Conservation (phyloP, 305 asterid species). For the Salvia sclarea region DNA sequence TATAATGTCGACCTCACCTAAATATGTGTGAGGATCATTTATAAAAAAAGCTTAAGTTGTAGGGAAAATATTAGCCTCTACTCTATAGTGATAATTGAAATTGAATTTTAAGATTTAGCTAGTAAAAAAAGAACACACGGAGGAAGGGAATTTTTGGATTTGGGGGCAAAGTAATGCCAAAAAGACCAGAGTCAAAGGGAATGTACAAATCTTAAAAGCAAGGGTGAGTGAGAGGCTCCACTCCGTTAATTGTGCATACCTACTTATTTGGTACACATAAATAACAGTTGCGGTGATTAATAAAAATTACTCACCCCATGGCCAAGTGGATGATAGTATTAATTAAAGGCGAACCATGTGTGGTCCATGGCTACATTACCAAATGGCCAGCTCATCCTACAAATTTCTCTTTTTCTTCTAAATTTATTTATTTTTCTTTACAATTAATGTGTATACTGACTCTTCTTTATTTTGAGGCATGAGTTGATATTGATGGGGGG, state of each 20-base stretch:
- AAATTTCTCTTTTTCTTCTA: too few species aligned
- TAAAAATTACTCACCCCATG: background rate
- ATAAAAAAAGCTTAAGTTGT: too few species aligned
- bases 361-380: background rate
- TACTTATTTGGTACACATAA: background rate
- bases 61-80: too few species aligned
- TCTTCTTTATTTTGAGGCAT: too few species aligned
- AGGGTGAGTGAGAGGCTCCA: constrained; percentile 30
- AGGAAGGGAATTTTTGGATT: constrained; percentile 24
- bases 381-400: background rate
- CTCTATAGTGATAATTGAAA: too few species aligned
- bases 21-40: too few species aligned
- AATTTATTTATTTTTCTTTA: too few species aligned
- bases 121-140: background rate
- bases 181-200: constrained; percentile 31
- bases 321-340: background rate
- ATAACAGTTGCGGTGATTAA: constrained; percentile 5
- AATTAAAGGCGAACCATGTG: background rate
- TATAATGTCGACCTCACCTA: too few species aligned
- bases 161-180: constrained; percentile 31
- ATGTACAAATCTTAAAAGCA: constrained; percentile 40
- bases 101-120: too few species aligned
- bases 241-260: constrained; percentile 30
- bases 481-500: too few species aligned
- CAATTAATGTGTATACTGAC: too few species aligned